Base-by-base conservation (phyloP, 768 basidiomycete species). In the Pleurotus pulmonarius region DNA sequence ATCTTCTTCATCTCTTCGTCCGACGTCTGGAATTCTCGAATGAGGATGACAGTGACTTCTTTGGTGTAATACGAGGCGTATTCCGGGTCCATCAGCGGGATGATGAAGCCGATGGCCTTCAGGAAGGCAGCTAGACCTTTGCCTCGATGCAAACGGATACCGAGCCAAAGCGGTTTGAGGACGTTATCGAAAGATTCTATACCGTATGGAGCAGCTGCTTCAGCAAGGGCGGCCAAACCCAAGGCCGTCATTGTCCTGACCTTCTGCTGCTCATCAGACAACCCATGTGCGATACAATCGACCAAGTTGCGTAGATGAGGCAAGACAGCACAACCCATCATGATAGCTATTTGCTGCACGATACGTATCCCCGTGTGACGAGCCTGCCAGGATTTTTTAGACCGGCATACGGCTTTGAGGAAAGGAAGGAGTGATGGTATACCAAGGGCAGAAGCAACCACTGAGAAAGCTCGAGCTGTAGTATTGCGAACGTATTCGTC, bases 1-100 rank as follows among this genome's bases (percentile, higher is more conserved):
- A 98, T 98, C 81, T 98, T 97, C 83, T 98, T 96, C 97, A 99
- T 99, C 78, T 99, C 97, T 71, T 99, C 97, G 69, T 99, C 97
- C 7, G 96, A 96, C 5, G 95, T 97, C 70, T 96, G 94, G 78
- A 98, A 98, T 74, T 98, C 96, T 66, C 97, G 93, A 60, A 96
- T 96, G 56, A 96, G 88, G 68, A 96, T 95, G 61, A 94, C 89
- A 9, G 92, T 95, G 55, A 96, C 94, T 76, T 98, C 96, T 73
- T 96, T 96, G 47, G 95, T 98, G 71, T 99, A 99, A 75, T 98
- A 98, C 13, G 93, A 95, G 12, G 96, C 97, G 65, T 98, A 98
- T 77, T 99, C 96, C 47, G 97, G 94, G 67, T 99, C 97, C 97
- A 99, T 98, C 58, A 99, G 88, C 2, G 97, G 97, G 54, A 99